Base-by-base conservation (phyloP, 2,329 filamentous ascomycete species). In the Elsinoe australis region DNA sequence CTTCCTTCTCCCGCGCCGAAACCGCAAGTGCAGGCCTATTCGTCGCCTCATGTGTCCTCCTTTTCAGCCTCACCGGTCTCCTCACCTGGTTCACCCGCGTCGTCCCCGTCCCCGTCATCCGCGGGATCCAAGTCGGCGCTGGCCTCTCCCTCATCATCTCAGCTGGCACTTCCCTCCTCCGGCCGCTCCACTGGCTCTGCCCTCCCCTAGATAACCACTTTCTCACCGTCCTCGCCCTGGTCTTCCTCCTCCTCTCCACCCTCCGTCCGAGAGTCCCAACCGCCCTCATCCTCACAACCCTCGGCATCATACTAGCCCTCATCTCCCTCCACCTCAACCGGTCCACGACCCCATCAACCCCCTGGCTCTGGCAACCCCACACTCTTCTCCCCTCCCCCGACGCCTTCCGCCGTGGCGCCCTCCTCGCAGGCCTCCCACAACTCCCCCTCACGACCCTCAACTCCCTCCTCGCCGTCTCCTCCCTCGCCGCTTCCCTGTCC, bases 71-170 rank as follows among this genome's bases (percentile, higher is more conserved):
- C 3, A 94, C 87, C 0, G 87, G 90, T 0, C 67, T 92, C n/a
- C 71, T 95, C 24, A 74, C 74, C 50, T 83, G 80, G 74, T 80
- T 87, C 45, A 82, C 85, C 6, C 68, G 72, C n/a, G 72, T 81
- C 10, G 83, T 94, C 6, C 90, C 90, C 0, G 78, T 89, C 10
- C 86, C 89, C 0, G 84, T 96, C 0, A 82, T 96, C 47, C 95
- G 94, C 62, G 90, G 90, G 22, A 95, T 96, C 55, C 92, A 96
- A 66, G 79, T 95, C 39, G 90, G 90, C 29, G 90, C 90, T 3
- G 90, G 90, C 1, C 71, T 96, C 39, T 87, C 84, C 12, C 75
- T 96, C 12, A 77, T 88, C 47, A 75, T 94, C 50, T 84, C 85
- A 9, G 86, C 87, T 5, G 87, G 86, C 2, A 71, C 74, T 0